Base-by-base conservation (phyloP, 805 yeast genomes). In the Saturnispora galanensis region DNA sequence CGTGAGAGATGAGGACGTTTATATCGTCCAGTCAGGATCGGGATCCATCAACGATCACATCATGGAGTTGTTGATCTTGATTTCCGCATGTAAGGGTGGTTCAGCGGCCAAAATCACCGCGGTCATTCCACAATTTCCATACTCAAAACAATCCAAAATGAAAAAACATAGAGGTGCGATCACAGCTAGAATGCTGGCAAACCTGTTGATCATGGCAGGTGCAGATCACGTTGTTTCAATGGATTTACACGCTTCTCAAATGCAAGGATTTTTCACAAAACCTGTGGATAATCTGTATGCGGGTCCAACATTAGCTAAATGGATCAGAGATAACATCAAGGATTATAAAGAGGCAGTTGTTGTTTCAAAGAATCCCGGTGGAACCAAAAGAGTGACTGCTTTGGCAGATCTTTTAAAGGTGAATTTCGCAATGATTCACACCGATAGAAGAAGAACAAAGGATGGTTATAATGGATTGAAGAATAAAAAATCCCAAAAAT, bases 311-410 rank as follows among this genome's bases (percentile, higher is more conserved):
- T 73, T 93, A 54, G 97, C 96, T 28, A 77, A 85, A 55, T 93
- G 98, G 98, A 90, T 93, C 56, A 79, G 84, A 55, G 93, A 84
- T 62, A 84, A 93, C 57, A 82, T 93, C 40, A 79, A 81, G 32
- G 87, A 90, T 59, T 87, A 85, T 71, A 71, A 77, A 55, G 80
- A 81, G 49, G 90, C 96, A 2, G 98, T 94, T 21, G 95, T 93
- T 44, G 98, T 93, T 10, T 88, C 97, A n/a, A 93, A 93, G 63
- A 93, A 93, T 66, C 97, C 99, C 16, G 99, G 98, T 51, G 98
- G 98, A 46, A 89, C 99, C 16, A 93, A 93, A 63, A 77, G 98
- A 53, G 99, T 93, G 44, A 93, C 99, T 15, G 89, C 97, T 1
- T 71, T 93, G 56, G 98, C 98, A n/a, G 98, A 94, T 67, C 79